Percentiles rank a stretch among this genome's conserved stretches.
Evolutionary conservation across 2,329 filamentous ascomycete species (phyloP).

Genomic region (Scedosporium boydii): DNA sequence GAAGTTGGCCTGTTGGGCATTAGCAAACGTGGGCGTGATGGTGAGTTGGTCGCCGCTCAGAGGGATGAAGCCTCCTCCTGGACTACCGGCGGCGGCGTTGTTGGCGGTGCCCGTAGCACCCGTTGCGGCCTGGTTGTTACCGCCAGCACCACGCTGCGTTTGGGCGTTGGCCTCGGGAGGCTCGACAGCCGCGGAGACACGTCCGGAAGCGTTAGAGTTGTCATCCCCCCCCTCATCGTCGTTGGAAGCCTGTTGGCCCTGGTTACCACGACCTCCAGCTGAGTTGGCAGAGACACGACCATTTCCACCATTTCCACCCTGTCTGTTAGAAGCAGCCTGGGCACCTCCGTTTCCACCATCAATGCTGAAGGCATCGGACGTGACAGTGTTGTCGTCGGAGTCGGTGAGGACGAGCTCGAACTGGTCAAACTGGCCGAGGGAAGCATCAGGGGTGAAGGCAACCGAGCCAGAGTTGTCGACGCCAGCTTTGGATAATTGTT

Average conservation of each 20-base stretch:
- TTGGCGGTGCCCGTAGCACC: neutral
- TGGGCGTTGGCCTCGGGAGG: neutral
- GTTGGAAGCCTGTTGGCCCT: neutral
- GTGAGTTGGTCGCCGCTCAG: neutral
- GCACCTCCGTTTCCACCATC: neutral
- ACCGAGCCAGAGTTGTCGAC: constrained; percentile 6
- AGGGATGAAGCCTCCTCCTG: constrained; percentile 1
- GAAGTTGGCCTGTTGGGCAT: neutral
- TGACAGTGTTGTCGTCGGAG: constrained; percentile 3
- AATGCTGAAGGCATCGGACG: constrained; percentile 1
- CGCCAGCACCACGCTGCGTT: neutral
- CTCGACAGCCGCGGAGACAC: neutral
- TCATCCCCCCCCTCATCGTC: neutral
- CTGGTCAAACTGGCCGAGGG: neutral
- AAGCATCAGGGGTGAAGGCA: neutral
- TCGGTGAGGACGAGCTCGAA: constrained; percentile 1
- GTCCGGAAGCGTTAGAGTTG: neutral
- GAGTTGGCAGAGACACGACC: no score
- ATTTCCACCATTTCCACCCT: neutral
- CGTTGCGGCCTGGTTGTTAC: neutral
- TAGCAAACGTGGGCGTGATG: neutral
- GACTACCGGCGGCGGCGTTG: neutral
- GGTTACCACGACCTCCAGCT: neutral
- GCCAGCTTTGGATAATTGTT: neutral
- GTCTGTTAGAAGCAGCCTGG: neutral